A percentile compares a stretch with the other conserved stretches of the same genome.
Conservation (phyloP, 129 eudicot species). For the Centella asiatica region DNA sequence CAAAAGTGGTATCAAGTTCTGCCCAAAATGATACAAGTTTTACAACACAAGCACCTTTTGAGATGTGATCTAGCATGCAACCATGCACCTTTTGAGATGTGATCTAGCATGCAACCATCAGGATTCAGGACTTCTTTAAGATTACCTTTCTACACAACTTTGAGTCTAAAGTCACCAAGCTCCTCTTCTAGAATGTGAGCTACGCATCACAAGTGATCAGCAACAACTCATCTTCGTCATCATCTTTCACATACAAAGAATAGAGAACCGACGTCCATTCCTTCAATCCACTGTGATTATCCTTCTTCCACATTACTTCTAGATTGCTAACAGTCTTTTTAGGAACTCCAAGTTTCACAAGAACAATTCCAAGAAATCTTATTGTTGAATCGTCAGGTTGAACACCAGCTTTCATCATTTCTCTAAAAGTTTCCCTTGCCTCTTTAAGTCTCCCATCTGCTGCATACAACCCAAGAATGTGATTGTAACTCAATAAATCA, state of each 20-base stretch:
- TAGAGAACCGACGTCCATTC: constrained; percentile 49
- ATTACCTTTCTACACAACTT: background rate
- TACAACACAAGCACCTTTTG: background rate
- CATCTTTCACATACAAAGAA: constrained; percentile 34
- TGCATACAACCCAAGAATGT: constrained; percentile 63
- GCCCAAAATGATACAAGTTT: background rate
- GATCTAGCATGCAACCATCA: background rate
- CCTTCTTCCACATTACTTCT: constrained; percentile 48
- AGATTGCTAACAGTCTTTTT: constrained; percentile 54
- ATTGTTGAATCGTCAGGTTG: constrained; percentile 67
- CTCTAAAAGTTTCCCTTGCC: constrained; percentile 50
- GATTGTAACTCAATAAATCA: constrained; percentile 67
- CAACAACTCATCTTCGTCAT: constrained; percentile 13
- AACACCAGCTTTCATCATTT: constrained; percentile 51
- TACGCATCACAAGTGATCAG: background rate
- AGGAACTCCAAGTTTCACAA: constrained; percentile 69
- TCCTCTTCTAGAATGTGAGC: background rate
- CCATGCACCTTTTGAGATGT: background rate
- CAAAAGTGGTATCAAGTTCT: background rate
- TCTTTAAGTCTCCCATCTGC: constrained; percentile 72
- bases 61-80: background rate
- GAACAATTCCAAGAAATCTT: constrained; percentile 46
- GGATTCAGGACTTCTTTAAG: background rate
- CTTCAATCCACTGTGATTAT: constrained; percentile 38
- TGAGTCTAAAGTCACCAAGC: background rate